Percentiles rank a stretch among this genome's conserved stretches.
Conservation (phyloP, 345 rosid genomes). For the Capsella bursapastoris region DNA sequence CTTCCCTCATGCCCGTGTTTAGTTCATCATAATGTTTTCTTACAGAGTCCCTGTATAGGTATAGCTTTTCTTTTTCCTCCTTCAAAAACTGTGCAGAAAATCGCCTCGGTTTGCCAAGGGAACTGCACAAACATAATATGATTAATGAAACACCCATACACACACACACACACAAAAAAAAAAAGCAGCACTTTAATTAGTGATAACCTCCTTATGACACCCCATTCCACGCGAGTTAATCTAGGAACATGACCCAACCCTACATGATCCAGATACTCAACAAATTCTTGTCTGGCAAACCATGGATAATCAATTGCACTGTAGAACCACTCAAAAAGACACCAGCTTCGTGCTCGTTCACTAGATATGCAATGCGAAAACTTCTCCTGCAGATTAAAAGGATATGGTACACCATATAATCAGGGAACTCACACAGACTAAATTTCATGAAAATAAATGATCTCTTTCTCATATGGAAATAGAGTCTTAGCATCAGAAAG, state of each 20-base stretch:
- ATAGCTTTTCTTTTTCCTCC: slow-evolving; percentile 83
- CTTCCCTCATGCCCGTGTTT: slow-evolving; percentile 66
- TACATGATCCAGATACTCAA: slow-evolving; percentile 84
- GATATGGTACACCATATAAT: slow-evolving; percentile 29
- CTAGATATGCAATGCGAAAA: slow-evolving; percentile 63
- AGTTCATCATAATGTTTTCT: slow-evolving; percentile 77
- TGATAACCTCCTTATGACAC: slow-evolving; percentile 75
- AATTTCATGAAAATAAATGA: slow-evolving; percentile 40
- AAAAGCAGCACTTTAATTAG: slow-evolving; percentile 35
- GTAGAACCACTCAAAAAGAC: slow-evolving; percentile 78
- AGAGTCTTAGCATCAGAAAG: slow-evolving; percentile 43
- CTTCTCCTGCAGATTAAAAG: slow-evolving; percentile 56
- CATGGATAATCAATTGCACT: slow-evolving; percentile 91
- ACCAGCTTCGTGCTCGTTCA: slow-evolving; percentile 66
- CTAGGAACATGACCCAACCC: slow-evolving; percentile 86
- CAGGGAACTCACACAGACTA: slow-evolving; percentile 37
- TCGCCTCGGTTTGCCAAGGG: slow-evolving; percentile 85
- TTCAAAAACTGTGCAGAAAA: slow-evolving; percentile 76
- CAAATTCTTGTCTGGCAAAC: slow-evolving; percentile 88
- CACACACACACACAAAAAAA: background rate
- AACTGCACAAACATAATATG: slow-evolving; percentile 53
- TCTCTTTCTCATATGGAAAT: slow-evolving; percentile 46
- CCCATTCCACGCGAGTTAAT: slow-evolving; percentile 90
- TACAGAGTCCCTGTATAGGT: slow-evolving; percentile 74
- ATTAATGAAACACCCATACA: slow-evolving; percentile 26